Conservation (phyloP, 2,329 filamentous ascomycete species). For the Aureobasidium sp. region DNA sequence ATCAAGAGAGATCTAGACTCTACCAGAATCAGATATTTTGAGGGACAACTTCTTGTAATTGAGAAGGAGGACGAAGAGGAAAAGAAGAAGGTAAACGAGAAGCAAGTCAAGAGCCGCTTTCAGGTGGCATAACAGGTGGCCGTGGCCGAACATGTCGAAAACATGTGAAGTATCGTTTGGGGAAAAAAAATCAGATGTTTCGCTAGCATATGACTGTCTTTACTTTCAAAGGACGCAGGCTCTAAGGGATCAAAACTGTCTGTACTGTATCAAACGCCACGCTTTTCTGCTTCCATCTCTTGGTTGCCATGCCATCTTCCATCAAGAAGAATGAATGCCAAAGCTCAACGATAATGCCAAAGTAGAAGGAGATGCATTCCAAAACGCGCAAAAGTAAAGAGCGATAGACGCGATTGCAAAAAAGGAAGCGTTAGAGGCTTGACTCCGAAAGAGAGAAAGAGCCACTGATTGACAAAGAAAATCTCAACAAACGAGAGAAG, state of each 20-base stretch:
- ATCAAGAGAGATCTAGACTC: too few relatives aligned
- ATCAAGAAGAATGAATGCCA: not conserved
- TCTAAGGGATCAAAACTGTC: not conserved
- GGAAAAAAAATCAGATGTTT: not conserved
- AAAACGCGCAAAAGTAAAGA: not conserved
- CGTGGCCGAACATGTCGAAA: not conserved
- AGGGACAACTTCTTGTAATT: too few relatives aligned
- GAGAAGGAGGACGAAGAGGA: too few relatives aligned
- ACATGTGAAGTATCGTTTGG: not conserved
- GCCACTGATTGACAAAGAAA: not conserved
- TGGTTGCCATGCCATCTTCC: not conserved
- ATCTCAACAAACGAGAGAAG: not conserved
- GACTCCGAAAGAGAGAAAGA: not conserved
- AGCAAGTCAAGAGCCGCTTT: too few relatives aligned
- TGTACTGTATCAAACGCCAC: not conserved
- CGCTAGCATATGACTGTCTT: not conserved
- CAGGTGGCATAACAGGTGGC: too few relatives aligned
- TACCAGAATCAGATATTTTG: too few relatives aligned
- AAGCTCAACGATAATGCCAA: not conserved
- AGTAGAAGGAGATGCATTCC: not conserved
- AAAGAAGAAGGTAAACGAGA: too few relatives aligned
- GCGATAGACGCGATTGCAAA: not conserved
- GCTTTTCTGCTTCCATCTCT: not conserved
- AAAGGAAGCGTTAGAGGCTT: not conserved
- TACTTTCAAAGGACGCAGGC: not conserved